Evolutionary conservation across 257 asterid species (phyloP), one percentile per base, ranked within the genome.

Genomic region (Marsdenia floribunda): DNA sequence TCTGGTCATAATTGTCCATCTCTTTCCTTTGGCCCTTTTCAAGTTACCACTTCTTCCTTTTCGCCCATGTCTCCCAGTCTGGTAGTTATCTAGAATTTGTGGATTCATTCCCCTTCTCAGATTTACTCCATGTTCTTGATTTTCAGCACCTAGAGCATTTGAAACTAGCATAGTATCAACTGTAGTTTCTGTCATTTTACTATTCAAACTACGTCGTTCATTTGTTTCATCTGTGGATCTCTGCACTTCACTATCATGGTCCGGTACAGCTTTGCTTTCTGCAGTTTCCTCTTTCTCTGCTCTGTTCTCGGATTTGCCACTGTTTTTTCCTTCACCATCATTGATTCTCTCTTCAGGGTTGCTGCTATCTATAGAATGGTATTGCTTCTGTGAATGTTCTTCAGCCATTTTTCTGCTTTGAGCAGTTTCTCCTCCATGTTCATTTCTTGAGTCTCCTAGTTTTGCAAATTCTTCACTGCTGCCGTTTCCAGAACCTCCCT

Each of bases 21-120:
- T 82, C 79, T 81, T 89, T 61, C 84, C 85, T 73, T 75, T 82
- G 35, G 76, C 24, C 77, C 73, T 84, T 71, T 79, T 85, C 76
- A 73, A 68, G 57, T 78, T 64, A 33, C 78, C 50, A 13, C 6
- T 70, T 52, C 74, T 81, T 50, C 80, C 81, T 50, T 77, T 73
- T 37, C 66, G 57, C 69, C 75, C 74, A 46, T 54, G 15, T 7
- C 71, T 59, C 57, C 76, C 70, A 47, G 72, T 55, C 14, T 47
- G 76, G 40, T 72, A 26, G 63, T 77, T 76, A 61, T 75, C 73
- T 47, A 70, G 80, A 76, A 42, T 44, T 74, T 83, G 90, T 82
- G 76, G 24, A 77, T 74, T 82, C 80, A 55, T 67, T 59, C 77
- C 79, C 6, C 78, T 84, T 42, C 73, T 29, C 49, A 63, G 65